Base-by-base conservation (phyloP, 2,329 filamentous ascomycete species). In the Pseudogymnoascus sp. region DNA sequence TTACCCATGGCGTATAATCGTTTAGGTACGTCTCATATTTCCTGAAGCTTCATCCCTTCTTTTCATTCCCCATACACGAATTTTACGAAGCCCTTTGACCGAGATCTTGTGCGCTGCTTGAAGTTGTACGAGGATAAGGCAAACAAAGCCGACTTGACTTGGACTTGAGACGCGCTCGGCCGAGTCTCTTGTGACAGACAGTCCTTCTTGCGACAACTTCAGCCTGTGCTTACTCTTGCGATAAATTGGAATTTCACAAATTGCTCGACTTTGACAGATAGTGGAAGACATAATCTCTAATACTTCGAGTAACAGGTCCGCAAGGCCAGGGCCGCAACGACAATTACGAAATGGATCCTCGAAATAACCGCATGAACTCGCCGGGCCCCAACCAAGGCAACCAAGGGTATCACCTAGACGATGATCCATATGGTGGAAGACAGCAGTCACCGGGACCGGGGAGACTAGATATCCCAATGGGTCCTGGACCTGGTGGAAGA, bases 371-470 rank as follows among this genome's bases (percentile, higher is more conserved):
- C 69, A 85, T 89, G 63, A 90, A 90, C 62, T 95, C 91, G 56
- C 90, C 91, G 36, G 88, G 86, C 59, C 88, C 28, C 14, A 56
- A 28, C 46, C 46, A 56, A 25, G 46, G 46, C 8, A 56, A 28
- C 21, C 46, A 56, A 28, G 46, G 46, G 2, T 96, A 96, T 75
- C 90, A 96, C 73, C 82, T 96, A 56, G 88, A 95, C 50, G 90
- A 96, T 74, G 84, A 87, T 68, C 67, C 68, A 18, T 72, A 73
- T 68, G 68, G 70, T 68, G 68, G 70, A 28, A 69, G 69, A 34
- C 65, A 64, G 21, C 65, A 64, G 23, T 69, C 68, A 36, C 68
- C 69, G 61, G 65, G 63, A 25, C 67, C 71, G 61, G 66, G 67
- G 70, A 75, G 67, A 75, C 78, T 93, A 60, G 84, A 90, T 68